These are phyloP conservation scores for Pyrenophora teres DNA, from an alignment of 2,329 filamentous ascomycete genomes.

Conservation along the genomic window DNA sequence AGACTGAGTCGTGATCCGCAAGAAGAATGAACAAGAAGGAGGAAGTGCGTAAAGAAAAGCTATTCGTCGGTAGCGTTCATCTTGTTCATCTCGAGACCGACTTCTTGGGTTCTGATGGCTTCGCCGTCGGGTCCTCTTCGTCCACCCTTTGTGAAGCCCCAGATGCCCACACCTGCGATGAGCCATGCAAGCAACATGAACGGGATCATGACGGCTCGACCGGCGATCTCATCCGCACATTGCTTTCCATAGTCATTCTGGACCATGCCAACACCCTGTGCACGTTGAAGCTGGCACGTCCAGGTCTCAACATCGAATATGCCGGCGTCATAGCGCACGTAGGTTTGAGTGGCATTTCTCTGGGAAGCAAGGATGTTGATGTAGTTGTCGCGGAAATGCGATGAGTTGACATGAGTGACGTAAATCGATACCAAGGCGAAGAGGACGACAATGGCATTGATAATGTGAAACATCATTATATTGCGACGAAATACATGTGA, in stretches of 20 bases:
- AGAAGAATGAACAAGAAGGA: too few relatives aligned
- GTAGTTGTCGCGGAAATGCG: slow-evolving; percentile 34
- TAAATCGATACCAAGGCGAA: slow-evolving; percentile 38
- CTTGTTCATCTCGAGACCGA: slow-evolving; percentile 37
- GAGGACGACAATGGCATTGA: slow-evolving; percentile 37
- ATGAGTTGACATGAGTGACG: slow-evolving; percentile 37
- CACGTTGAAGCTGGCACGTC: slow-evolving; percentile 37
- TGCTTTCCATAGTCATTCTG: slow-evolving; percentile 35
- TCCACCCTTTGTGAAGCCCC: slow-evolving; percentile 29
- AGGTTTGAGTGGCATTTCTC: slow-evolving; percentile 12
- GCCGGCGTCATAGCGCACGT: slow-evolving; percentile 38
- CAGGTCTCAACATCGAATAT: slow-evolving; percentile 46
- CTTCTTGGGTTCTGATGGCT: slow-evolving; percentile 35
- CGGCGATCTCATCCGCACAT: slow-evolving; percentile 37
- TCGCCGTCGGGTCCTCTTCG: slow-evolving; percentile 25
- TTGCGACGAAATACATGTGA: slow-evolving; percentile 42
- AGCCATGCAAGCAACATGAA: slow-evolving; percentile 31
- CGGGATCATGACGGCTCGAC: slow-evolving; percentile 36
- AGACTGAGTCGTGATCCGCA: too few relatives aligned
- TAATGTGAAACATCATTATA: slow-evolving; percentile 39
- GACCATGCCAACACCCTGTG: slow-evolving; percentile 30
- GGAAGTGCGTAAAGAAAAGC: too few relatives aligned
- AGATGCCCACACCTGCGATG: slow-evolving; percentile 27
- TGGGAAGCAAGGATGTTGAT: slow-evolving; percentile 29
- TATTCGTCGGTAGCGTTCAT: slow-evolving; percentile 22